Evolutionary conservation across 805 yeast species (phyloP).

Genomic region (Lachancea sp.): DNA sequence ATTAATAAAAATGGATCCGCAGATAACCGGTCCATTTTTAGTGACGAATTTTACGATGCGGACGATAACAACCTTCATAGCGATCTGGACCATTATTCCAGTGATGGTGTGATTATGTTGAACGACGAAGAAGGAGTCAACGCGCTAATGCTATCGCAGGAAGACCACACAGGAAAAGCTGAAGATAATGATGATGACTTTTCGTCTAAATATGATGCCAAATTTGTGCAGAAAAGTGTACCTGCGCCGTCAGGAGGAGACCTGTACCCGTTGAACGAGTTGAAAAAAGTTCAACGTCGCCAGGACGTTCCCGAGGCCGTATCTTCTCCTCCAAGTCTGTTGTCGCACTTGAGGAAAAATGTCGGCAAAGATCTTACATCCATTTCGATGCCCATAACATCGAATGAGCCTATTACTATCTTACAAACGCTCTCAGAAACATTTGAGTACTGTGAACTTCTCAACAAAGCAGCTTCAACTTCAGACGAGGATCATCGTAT

Average conservation of each 20-base stretch:
- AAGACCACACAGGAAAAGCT: neutral
- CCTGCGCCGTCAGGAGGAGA: constrained; percentile 22
- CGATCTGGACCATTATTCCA: neutral
- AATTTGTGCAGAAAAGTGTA: constrained; percentile 4
- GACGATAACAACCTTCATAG: constrained; percentile 39
- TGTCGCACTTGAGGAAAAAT: constrained; percentile 76
- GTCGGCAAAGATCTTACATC: constrained; percentile 86
- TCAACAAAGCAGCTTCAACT: constrained; percentile 52
- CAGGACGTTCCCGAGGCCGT: constrained; percentile 50
- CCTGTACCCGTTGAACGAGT: constrained; percentile 62
- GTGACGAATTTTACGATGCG: constrained; percentile 62
- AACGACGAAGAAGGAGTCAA: constrained; percentile 30
- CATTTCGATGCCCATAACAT: constrained; percentile 87
- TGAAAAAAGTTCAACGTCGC: constrained; percentile 45
- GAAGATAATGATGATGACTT: constrained; percentile 6
- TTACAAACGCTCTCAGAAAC: constrained; percentile 75
- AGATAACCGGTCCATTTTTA: constrained; percentile 23
- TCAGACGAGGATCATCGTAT: constrained; percentile 52
- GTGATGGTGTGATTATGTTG: constrained; percentile 51
- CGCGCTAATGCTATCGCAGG: constrained; percentile 5
- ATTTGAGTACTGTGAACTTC: constrained; percentile 65
- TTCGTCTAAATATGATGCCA: constrained; percentile 6
- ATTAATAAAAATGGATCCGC: constrained; percentile 1
- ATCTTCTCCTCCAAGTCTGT: constrained; percentile 72
- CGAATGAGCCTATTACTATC: constrained; percentile 85